phyloP scores from a whole-genome alignment of 148 eudicot species.

The Rhododendron ovatum region DNA sequence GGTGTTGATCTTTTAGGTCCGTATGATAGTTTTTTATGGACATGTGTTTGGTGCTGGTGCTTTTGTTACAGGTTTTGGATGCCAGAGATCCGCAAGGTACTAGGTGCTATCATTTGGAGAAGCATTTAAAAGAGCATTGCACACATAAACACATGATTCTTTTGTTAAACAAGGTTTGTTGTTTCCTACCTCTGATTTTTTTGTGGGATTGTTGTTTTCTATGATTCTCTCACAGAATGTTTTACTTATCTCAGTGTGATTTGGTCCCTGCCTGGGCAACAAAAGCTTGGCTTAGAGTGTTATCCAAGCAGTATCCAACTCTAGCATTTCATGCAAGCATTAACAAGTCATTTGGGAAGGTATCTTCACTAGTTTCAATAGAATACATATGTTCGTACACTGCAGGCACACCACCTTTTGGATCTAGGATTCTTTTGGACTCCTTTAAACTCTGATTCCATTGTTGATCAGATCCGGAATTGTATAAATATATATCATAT shows the following conservation, averaged over 20 bases:
- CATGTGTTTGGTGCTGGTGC: neutral
- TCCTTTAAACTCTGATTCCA: neutral
- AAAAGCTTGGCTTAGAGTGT: conserved; percentile 82
- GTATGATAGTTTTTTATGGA: neutral
- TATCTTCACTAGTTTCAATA: conserved; percentile 14
- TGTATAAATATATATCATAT: too few relatives aligned
- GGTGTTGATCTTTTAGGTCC: neutral
- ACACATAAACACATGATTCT: conserved; percentile 82
- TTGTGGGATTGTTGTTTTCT: neutral
- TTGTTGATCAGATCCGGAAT: too few relatives aligned
- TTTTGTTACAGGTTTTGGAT: conserved; percentile 66
- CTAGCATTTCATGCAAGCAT: conserved; percentile 91
- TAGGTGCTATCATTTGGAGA: conserved; percentile 88
- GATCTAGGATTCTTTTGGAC: conserved; percentile 1
- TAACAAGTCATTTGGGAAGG: conserved; percentile 96
- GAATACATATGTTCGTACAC: neutral
- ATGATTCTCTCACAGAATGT: neutral
- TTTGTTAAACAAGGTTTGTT: conserved; percentile 75
- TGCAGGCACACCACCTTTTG: neutral
- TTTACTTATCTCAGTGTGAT: conserved; percentile 62
- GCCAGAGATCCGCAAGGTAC: conserved; percentile 98
- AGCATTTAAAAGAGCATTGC: conserved; percentile 84
- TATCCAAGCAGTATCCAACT: conserved; percentile 82
- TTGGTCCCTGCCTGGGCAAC: conserved; percentile 97
- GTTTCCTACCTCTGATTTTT: neutral